Base-by-base conservation (phyloP, 2,329 filamentous ascomycete genomes). In the Neofusicoccum kwambonambiense region DNA sequence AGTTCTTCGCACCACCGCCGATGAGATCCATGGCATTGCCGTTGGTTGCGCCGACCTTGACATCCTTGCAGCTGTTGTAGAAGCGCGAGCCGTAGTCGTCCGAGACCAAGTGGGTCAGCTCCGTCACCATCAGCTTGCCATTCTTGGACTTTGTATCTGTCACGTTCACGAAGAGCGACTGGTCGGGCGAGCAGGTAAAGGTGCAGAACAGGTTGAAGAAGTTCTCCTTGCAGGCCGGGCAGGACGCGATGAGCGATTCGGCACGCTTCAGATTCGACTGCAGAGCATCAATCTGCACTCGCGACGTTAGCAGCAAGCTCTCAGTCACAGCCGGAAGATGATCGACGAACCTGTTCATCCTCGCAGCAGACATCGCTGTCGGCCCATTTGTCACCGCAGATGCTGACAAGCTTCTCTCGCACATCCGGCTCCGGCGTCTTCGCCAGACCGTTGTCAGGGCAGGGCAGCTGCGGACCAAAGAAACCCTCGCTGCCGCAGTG, bases 161-260 rank as follows among this genome's bases (percentile, higher is more conserved):
- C 49, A 99, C 88, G 73, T 99, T 99, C 75, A 99, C 83, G 74
- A 99, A 99, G 0, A 96, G 82, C 0, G 93, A 97, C 76, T 99
- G 95, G 73, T 99, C 90, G 5, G 96, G 94, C 4, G 95, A 99
- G 81, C 96, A 99, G 2, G 93, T 98, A 74, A 99, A 98, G 4
- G 93, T 96, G 81, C 95, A 99, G 78, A 99, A 99, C 50, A 96
- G 84, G 80, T 99, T 96, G 83, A 92, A 98, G 82, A 99, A 99
- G 82, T 99, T 99, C 72, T 93, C 90, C 78, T 95, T 96, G 85
- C 95, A 99, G 37, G 96, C 95, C 1, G 95, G 95, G 76, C 95
- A 99, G 9, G 93, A 92, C 31, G 93, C 89, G 75, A 99, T 93
- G 74, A 99, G 90, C 66, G 90, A 88, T 71, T 93, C 92, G 1